These are phyloP conservation scores for Aechmea fasciata DNA, from an alignment of 176 grass and related monocot species.

Conservation along the genomic window DNA sequence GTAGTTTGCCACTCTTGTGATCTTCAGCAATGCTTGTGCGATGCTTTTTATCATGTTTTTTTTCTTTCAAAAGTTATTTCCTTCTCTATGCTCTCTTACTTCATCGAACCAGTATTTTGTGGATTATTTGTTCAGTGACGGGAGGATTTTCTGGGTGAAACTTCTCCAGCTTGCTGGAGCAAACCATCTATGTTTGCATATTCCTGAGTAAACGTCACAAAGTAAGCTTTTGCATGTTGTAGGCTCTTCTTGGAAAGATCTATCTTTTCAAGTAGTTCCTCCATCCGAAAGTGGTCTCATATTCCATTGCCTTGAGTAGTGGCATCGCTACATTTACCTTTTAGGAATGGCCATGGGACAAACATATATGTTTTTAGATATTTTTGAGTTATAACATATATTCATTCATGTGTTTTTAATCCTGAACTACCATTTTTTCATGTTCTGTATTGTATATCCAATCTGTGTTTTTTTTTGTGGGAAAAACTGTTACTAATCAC, in stretches of 20 bases:
- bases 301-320: constrained; percentile 9
- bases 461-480: too few relatives aligned
- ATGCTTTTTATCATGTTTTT: too few relatives aligned
- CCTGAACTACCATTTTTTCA: too few relatives aligned
- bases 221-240: constrained; percentile 8
- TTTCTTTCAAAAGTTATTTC: too few relatives aligned
- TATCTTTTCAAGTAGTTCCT: background rate
- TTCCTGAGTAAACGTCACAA: background rate
- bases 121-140: background rate
- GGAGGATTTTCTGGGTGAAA: constrained; percentile 10
- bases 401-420: background rate
- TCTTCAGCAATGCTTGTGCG: background rate
- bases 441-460: too few relatives aligned
- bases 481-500: too few relatives aligned
- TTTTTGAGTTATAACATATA: background rate
- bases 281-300: background rate
- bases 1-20: background rate
- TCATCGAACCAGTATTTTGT: background rate
- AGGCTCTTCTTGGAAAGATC: background rate
- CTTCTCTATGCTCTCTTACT: too few relatives aligned
- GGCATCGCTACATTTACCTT: constrained; percentile 1
- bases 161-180: constrained; percentile 8
- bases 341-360: constrained; percentile 6
- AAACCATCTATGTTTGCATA: constrained; percentile 11
- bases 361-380: background rate